Evolutionary conservation across 2,329 filamentous ascomycete genomes (phyloP).

Genomic region (Fusarium keratoplasticum): DNA sequence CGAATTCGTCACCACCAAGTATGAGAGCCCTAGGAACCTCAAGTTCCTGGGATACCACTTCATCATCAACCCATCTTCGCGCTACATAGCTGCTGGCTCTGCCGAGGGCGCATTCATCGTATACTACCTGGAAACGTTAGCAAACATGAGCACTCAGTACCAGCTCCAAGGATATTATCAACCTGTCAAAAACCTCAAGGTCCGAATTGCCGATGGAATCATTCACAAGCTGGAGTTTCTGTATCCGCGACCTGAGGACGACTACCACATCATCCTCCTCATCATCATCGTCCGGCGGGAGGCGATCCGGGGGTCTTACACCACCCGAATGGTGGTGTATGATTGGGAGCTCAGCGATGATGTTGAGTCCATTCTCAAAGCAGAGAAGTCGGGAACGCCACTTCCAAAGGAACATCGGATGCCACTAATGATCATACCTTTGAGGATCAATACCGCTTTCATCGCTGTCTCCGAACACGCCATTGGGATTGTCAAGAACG

Average conservation of each 20-base stretch:
- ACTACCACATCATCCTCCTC: slow-evolving; percentile 80
- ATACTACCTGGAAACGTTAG: slow-evolving; percentile 73
- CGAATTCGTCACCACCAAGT: slow-evolving; percentile 71
- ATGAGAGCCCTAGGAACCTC: slow-evolving; percentile 68
- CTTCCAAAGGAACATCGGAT: slow-evolving; percentile 66
- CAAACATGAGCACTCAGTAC: slow-evolving; percentile 63
- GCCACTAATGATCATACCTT: slow-evolving; percentile 77
- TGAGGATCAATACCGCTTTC: slow-evolving; percentile 78
- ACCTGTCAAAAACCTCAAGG: slow-evolving; percentile 65
- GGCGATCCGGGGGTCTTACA: slow-evolving; percentile 26
- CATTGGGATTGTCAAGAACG: slow-evolving; percentile 67
- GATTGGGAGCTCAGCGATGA: slow-evolving; percentile 69
- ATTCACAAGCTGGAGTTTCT: slow-evolving; percentile 91
- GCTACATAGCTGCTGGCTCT: slow-evolving; percentile 76
- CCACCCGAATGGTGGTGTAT: slow-evolving; percentile 66
- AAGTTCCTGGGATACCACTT: slow-evolving; percentile 74
- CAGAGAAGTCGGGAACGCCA: slow-evolving; percentile 62
- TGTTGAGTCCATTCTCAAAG: slow-evolving; percentile 57
- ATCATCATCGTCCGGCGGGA: slow-evolving; percentile 67
- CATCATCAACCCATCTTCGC: slow-evolving; percentile 81
- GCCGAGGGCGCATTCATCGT: slow-evolving; percentile 77
- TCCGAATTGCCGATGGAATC: slow-evolving; percentile 71
- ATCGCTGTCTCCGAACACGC: slow-evolving; percentile 72
- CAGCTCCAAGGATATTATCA: slow-evolving; percentile 57
- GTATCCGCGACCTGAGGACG: slow-evolving; percentile 74